These are phyloP conservation scores for Curvularia hawaiiensis DNA, from an alignment of 2,329 filamentous ascomycete genomes.

Conservation along the genomic window DNA sequence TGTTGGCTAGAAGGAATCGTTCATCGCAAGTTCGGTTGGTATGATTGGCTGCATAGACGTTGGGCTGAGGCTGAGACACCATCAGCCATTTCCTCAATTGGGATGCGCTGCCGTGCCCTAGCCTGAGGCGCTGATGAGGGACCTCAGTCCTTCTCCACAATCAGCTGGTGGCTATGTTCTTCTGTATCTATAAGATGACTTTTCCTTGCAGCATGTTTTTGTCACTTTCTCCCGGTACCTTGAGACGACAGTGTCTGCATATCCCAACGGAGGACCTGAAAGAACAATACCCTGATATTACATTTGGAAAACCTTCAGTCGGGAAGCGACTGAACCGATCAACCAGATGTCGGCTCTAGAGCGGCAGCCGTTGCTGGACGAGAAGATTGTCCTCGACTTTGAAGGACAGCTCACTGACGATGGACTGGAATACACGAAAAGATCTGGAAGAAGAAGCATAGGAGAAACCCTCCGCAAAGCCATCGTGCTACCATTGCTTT, in stretches of 20 bases:
- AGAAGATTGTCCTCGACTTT: conserved; percentile 20
- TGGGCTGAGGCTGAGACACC: conserved; percentile 28
- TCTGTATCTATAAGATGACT: conserved; percentile 9
- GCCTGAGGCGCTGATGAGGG: conserved; percentile 8
- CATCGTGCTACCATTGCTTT: conserved; percentile 13
- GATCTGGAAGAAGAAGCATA: background rate
- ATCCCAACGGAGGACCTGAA: background rate
- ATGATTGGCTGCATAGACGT: conserved; percentile 15
- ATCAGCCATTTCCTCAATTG: conserved; percentile 27
- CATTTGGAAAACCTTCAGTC: background rate
- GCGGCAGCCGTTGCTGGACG: conserved; percentile 19
- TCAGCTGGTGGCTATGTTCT: conserved; percentile 8
- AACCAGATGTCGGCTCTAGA: conserved; percentile 20
- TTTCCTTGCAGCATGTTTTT: background rate
- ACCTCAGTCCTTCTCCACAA: conserved; percentile 5
- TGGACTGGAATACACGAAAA: background rate
- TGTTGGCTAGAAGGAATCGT: conserved; percentile 4
- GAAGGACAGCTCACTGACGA: background rate
- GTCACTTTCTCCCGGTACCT: background rate
- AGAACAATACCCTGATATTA: background rate
- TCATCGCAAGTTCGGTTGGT: background rate
- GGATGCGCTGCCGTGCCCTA: conserved; percentile 15
- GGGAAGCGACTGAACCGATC: background rate
- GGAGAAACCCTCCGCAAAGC: conserved; percentile 3
- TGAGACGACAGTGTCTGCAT: background rate